Base-by-base conservation (phyloP, 306 rosid species). In the Lupinus albus region DNA sequence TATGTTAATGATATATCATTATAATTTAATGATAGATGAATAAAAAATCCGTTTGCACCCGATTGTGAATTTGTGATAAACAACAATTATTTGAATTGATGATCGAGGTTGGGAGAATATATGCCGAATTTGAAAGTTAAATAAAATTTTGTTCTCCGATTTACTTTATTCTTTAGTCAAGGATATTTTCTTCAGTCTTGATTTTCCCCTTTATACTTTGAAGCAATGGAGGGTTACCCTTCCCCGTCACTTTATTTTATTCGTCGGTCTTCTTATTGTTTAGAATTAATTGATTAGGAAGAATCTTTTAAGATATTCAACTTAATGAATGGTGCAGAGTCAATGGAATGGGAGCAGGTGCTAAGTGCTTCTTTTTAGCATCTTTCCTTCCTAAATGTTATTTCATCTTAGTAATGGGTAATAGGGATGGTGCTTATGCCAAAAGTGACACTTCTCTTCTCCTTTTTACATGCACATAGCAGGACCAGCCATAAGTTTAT, bases 271-370 rank as follows among this genome's bases (percentile, higher is more conserved):
- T 36, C 42, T 36, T 7, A 3, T 39, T 9, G 14, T 46, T 72
- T 20, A 30, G 70, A 57, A 42, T 6, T 50, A 61, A 67, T n/a
- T 45, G 42, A n/a, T 45, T 35, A 45, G 38, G 71, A 53, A 77
- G 36, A 67, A 62, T 64, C 64, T 45, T 45, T 58, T 38, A 61
- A 14, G 53, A 50, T n/a, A 20, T 61, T 62, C 18, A 41, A 39
- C 41, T 71, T 42, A 42, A 73, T 41, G 52, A 42, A 73, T 41
- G 79, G 79, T 81, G 57, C 73, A 14, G 68, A 32, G 50, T 70
- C 58, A 60, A 58, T 44, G 41, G 21, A 57, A 67, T 3, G 44
- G 76, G 11, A 74, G 71, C 70, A 60, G 53, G 69, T 81, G 36
- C 70, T 35, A 25, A 16, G 46, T 58, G 21, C 30, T 44, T 38